Conservation (phyloP, 202 grass and related monocot species). For the Bolboschoenoplectus hybrid region DNA sequence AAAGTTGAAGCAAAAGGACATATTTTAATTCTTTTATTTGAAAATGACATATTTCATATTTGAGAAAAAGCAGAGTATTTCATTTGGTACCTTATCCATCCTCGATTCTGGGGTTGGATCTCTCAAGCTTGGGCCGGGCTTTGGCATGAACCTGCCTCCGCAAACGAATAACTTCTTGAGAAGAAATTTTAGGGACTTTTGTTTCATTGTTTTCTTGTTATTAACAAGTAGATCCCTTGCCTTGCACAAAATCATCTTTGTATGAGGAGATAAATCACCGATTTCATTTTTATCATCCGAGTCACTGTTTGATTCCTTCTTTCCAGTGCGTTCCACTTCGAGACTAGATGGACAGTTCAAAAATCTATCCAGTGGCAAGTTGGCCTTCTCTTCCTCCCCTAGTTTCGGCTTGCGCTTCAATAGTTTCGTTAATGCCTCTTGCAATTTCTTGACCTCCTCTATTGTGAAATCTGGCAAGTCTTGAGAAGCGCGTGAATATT, state of each 20-base stretch:
- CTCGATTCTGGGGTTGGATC: conserved; percentile 65
- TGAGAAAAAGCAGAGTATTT: neutral
- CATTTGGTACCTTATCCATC: conserved; percentile 69
- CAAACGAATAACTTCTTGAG: conserved; percentile 79
- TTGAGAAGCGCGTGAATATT: conserved; percentile 35
- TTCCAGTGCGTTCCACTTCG: conserved; percentile 61
- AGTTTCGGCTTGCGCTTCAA: conserved; percentile 63
- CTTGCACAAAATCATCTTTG: conserved; percentile 79
- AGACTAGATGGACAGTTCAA: conserved; percentile 89
- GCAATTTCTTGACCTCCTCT: conserved; percentile 83
- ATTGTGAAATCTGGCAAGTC: conserved; percentile 72
- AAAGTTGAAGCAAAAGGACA: neutral
- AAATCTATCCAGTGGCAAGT: conserved; percentile 71
- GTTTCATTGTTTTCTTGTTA: conserved; percentile 47
- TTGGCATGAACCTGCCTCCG: conserved; percentile 55
- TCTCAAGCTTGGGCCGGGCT: conserved; percentile 50
- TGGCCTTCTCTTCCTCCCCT: conserved; percentile 42
- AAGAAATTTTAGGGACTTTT: conserved; percentile 66
- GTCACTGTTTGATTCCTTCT: neutral
- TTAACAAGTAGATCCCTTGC: conserved; percentile 61
- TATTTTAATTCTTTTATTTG: neutral
- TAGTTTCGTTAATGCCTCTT: conserved; percentile 62
- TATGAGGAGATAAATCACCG: conserved; percentile 67
- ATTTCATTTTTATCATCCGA: conserved; percentile 38
- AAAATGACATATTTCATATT: neutral